Percentiles rank a stretch among this genome's conserved stretches.
These are phyloP conservation scores for Euphorbia peplus DNA, from an alignment of 345 rosid genomes.

Conservation along the genomic window DNA sequence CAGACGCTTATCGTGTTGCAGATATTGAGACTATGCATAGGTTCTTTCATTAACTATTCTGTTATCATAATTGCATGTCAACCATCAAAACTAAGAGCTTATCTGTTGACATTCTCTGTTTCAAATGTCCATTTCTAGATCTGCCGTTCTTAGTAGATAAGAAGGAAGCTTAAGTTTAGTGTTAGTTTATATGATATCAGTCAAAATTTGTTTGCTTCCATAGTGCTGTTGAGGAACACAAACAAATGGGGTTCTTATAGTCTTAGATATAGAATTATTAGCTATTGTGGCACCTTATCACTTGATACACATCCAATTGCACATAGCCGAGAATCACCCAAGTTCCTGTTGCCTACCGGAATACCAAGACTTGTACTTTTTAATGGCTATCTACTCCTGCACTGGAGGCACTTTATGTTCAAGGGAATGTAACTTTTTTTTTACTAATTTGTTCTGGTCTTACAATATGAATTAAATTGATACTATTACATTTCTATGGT, in stretches of 20 bases:
- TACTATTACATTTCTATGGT: conserved; percentile 8
- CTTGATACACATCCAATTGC: not conserved
- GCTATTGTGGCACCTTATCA: not conserved
- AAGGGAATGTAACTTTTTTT: not conserved
- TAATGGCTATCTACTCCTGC: not conserved
- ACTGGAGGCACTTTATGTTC: not conserved
- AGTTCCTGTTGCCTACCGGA: not conserved
- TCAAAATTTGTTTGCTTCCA: conserved; percentile 7
- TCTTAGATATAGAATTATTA: not conserved
- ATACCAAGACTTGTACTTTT: not conserved
- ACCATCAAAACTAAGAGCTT: not conserved
- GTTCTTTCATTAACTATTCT: not conserved
- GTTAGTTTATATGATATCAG: not conserved
- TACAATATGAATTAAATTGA: conserved; percentile 6
- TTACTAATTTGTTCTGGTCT: not conserved
- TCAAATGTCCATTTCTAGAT: not conserved
- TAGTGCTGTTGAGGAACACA: conserved; percentile 5
- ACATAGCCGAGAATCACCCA: not conserved
- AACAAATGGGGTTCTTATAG: not conserved
- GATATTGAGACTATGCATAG: not conserved
- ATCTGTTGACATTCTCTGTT: not conserved
- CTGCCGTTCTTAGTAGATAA: too few relatives aligned
- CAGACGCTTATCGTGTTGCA: not conserved
- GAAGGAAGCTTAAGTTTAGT: not conserved
- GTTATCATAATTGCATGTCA: not conserved